Percentiles rank a stretch among this genome's conserved stretches.
Evolutionary conservation across 352 stramenopile genomes (phyloP).

Genomic region (Globisporangium mamillatum): DNA sequence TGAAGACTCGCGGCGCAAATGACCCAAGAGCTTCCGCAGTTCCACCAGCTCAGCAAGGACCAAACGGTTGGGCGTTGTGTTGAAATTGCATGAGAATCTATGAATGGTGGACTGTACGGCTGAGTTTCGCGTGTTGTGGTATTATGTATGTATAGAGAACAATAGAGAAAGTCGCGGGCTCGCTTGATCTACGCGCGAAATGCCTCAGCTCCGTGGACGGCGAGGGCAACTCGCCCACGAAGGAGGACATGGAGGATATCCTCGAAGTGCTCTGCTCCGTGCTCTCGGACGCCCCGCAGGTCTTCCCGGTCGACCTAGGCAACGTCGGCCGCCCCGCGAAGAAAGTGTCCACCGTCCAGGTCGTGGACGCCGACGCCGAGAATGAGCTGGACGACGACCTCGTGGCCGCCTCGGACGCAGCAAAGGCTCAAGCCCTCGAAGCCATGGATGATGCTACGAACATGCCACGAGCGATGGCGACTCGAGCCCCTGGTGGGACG

Average conservation of each 20-base stretch:
- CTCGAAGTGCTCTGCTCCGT: conserved; percentile 40
- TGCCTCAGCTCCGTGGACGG: conserved; percentile 57
- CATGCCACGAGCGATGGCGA: not conserved
- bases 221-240: conserved; percentile 44
- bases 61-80: conserved; percentile 27
- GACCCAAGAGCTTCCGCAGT: conserved; percentile 32
- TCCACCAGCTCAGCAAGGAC: conserved; percentile 36
- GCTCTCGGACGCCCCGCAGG: conserved; percentile 34
- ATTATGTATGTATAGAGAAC: conserved; percentile 13
- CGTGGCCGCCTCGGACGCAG: not conserved
- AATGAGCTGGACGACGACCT: conserved; percentile 21
- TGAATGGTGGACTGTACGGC: not conserved
- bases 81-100: not conserved
- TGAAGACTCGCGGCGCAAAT: conserved; percentile 39
- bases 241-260: conserved; percentile 68
- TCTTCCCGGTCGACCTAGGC: conserved; percentile 33
- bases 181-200: conserved; percentile 52
- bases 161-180: conserved; percentile 39
- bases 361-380: conserved; percentile 28
- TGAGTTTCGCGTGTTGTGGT: not conserved
- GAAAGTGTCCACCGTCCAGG: conserved; percentile 26
- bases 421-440: not conserved
- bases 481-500: conserved; percentile 24
- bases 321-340: conserved; percentile 19
- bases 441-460: not conserved